Evolutionary conservation across 2,329 filamentous ascomycete genomes (phyloP).

Genomic region (Salinomyces thailandicus): DNA sequence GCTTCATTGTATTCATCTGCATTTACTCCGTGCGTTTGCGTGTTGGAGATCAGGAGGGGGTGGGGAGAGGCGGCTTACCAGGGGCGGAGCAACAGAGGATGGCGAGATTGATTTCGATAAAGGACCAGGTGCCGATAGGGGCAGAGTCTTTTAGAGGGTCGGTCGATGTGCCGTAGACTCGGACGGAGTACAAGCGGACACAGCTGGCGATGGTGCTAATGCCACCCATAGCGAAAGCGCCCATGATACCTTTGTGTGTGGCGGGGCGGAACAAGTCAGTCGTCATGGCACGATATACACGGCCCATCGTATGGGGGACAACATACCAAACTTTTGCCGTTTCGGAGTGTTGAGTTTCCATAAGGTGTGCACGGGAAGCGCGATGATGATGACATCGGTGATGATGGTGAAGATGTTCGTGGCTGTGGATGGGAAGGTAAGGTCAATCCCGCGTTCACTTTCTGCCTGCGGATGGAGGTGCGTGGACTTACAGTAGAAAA

Average conservation of each 20-base stretch:
- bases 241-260: conserved; percentile 21
- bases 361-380: conserved; percentile 30
- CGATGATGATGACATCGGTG: conserved; percentile 29
- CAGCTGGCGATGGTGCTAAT: conserved; percentile 22
- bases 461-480: not conserved
- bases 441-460: too few relatives aligned
- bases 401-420: conserved; percentile 28
- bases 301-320: too few relatives aligned
- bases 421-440: conserved; percentile 6
- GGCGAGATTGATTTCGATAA: conserved; percentile 24
- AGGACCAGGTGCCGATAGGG: conserved; percentile 23
- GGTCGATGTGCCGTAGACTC: conserved; percentile 17
- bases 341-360: conserved; percentile 26
- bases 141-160: conserved; percentile 21
- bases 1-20: too few relatives aligned
- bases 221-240: conserved; percentile 15
- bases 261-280: too few relatives aligned
- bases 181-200: conserved; percentile 23
- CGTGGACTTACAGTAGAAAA: conserved; percentile 24
- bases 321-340: conserved; percentile 22
- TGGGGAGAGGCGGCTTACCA: conserved; percentile 8
- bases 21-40: too few relatives aligned
- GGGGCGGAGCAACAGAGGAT: conserved; percentile 24
- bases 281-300: too few relatives aligned
- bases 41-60: conserved; percentile 3